phyloP scores from a whole-genome alignment of 2,329 filamentous ascomycete species.

The Aspergillus costaricaensis region DNA sequence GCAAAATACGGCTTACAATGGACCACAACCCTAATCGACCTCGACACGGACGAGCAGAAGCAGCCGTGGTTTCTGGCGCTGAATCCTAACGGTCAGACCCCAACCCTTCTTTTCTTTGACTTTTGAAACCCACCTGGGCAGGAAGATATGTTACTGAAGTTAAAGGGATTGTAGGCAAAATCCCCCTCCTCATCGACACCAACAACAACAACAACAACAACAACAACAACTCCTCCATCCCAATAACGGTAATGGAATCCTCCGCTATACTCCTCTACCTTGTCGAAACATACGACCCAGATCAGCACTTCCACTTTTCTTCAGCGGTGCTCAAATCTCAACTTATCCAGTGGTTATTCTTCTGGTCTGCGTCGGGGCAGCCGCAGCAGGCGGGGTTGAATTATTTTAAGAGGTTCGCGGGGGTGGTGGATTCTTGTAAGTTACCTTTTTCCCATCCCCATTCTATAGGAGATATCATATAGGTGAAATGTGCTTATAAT shows the following conservation, averaged over 20 bases:
- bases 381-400: not conserved
- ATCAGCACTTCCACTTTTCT: not conserved
- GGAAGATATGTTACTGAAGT: too few relatives aligned
- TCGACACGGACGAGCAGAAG: constrained; percentile 2
- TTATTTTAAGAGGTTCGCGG: not conserved
- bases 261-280: not conserved
- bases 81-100: not conserved
- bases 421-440: not conserved
- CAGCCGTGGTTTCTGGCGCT: not conserved
- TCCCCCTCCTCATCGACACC: not conserved
- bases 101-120: too few relatives aligned
- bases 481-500: not conserved
- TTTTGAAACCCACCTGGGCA: too few relatives aligned
- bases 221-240: too few relatives aligned
- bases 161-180: not conserved
- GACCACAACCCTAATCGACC: not conserved
- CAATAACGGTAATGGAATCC: not conserved
- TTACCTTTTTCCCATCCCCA: too few relatives aligned
- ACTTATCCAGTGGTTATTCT: not conserved
- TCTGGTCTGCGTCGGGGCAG: not conserved
- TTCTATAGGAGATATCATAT: too few relatives aligned
- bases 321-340: not conserved
- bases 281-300: not conserved
- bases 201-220: not conserved
- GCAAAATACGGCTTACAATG: not conserved